A percentile compares a stretch with the other conserved stretches of the same genome.
phyloP scores from a whole-genome alignment of 2,329 filamentous ascomycete species.

The Blastomyces parvus region DNA sequence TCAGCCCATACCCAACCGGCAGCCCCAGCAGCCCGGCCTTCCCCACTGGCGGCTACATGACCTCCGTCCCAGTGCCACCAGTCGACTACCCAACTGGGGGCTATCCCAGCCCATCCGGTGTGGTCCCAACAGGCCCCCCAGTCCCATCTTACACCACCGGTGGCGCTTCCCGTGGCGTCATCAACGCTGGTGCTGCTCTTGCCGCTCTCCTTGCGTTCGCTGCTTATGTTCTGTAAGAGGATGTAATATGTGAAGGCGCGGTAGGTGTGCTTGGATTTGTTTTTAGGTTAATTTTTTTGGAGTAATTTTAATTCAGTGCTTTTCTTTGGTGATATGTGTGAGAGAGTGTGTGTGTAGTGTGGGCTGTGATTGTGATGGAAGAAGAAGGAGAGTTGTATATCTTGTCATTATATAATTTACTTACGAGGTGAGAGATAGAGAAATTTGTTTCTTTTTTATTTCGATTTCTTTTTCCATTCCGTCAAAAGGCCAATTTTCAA shows the following conservation, averaged over 20 bases:
- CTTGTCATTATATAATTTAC: too few species aligned
- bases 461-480: too few species aligned
- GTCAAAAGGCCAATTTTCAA: too few species aligned
- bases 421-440: background rate
- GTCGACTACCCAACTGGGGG: conserved; percentile 9
- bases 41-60: background rate
- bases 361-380: background rate
- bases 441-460: background rate
- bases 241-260: background rate
- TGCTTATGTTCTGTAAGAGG: conserved; percentile 38
- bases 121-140: conserved; percentile 18
- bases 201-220: conserved; percentile 45
- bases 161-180: conserved; percentile 42
- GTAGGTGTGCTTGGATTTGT: background rate
- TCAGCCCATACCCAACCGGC: conserved; percentile 11
- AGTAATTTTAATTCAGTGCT: background rate
- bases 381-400: background rate
- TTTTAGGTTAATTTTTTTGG: background rate
- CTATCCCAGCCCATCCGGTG: conserved; percentile 18
- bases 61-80: conserved; percentile 17
- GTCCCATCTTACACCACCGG: conserved; percentile 38
- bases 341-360: too few species aligned
- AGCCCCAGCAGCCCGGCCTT: conserved; percentile 14
- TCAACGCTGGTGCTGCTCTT: conserved; percentile 42
- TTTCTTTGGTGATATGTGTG: background rate